Base-by-base conservation (phyloP, 1,139 yeast genomes). In the Debaryomyces udenii region DNA sequence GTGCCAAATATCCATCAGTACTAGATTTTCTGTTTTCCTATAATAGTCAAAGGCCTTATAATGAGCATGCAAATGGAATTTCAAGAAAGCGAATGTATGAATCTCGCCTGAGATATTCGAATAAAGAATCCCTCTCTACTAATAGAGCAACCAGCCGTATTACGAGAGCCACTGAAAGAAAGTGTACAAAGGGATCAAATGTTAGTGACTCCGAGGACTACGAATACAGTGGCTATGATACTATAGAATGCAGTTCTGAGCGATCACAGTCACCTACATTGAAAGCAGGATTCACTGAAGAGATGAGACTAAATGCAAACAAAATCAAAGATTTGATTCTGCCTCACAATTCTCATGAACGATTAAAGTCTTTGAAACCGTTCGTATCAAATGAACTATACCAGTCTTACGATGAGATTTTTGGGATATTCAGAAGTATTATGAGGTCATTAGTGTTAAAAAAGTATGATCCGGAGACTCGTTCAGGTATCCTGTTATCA, bases 341-440 rank as follows among this genome's bases (percentile, higher is more conserved):
- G 15, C 71, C 71, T 1, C 35, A 42, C 4, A 44, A 44, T 39
- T 52, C 72, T 3, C 39, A 34, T n/a, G 59, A 58, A 5, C 45
- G 74, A 28, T 53, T 69, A n/a, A 42, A 49, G 6, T 35, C 49
- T 7, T 49, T 69, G 20, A 52, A 56, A 38, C 66, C 64, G 2
- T 59, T 51, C 38, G 40, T 68, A 3, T 43, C 62, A 2, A 43
- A 40, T 4, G 71, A 67, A 34, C 50, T 66, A 3, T 64, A 43
- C 45, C 54, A 53, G n/a, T 44, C 54, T 9, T 68, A 62, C 42
- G 27, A 31, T n/a, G 76, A 69, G 26, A 53, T 68, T 3, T 68
- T 66, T 38, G 46, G 37, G 15, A 58, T 64, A 2, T 64, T 69
- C 47, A 57, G 55, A 37, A 57, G 47, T 39, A 51, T 64, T 3